These are phyloP conservation scores for Ophiostoma perfectum DNA, from an alignment of 2,329 filamentous ascomycete species.

Conservation along the genomic window DNA sequence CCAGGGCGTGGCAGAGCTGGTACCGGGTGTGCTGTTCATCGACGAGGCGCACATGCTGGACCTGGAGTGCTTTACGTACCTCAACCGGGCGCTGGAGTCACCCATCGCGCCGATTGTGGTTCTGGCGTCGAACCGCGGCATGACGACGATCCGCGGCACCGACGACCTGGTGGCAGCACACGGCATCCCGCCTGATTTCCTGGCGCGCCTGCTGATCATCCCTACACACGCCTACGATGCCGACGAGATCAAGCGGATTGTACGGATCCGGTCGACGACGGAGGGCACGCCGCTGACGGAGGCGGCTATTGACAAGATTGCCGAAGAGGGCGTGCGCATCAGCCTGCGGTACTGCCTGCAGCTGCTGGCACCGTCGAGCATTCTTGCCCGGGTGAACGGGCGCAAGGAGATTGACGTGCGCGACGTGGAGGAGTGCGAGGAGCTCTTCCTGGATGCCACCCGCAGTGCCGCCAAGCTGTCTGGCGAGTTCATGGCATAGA, in stretches of 20 bases:
- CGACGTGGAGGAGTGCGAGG: constrained; percentile 76
- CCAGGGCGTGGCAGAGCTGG: constrained; percentile 92
- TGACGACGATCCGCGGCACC: constrained; percentile 86
- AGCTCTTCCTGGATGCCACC: constrained; percentile 76
- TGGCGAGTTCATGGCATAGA: constrained; percentile 38
- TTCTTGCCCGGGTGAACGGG: constrained; percentile 80
- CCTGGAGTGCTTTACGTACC: constrained; percentile 97
- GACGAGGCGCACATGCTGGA: constrained; percentile 99
- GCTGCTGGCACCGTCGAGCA: constrained; percentile 64
- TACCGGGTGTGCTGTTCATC: constrained; percentile 97
- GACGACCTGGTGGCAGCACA: constrained; percentile 79
- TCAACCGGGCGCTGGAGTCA: constrained; percentile 95
- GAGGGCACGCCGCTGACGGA: constrained; percentile 76
- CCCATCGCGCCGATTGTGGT: constrained; percentile 95
- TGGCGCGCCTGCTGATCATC: constrained; percentile 90
- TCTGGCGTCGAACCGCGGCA: constrained; percentile 91
- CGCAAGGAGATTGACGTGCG: constrained; percentile 69
- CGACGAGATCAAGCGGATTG: constrained; percentile 88
- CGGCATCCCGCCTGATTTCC: constrained; percentile 88
- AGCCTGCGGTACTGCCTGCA: constrained; percentile 91
- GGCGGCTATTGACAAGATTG: constrained; percentile 78
- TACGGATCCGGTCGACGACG: constrained; percentile 74
- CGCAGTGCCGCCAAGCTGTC: constrained; percentile 67
- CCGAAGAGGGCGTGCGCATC: constrained; percentile 80
- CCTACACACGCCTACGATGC: constrained; percentile 85